Base-by-base conservation (phyloP, 148 eudicot species). In the Chenopodium album region DNA sequence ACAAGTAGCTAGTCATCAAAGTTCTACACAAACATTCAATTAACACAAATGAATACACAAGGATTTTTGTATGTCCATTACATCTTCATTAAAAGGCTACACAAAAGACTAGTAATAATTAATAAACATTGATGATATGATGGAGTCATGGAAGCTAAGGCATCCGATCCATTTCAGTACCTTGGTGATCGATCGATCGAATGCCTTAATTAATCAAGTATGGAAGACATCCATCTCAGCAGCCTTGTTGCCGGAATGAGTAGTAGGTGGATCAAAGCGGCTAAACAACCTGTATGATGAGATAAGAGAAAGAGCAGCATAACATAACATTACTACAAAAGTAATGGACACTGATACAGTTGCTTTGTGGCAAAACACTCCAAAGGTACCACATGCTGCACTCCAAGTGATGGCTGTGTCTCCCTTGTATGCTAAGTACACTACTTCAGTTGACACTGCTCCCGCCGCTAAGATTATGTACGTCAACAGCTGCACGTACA, bases 201-300 rank as follows among this genome's bases (percentile, higher is more conserved):
- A 16, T 0, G 2, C 37, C 29, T 63, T 26, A 0, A 19, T 70
- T 0, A 11, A 28, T 80, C 50, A 84, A 41, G 83, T 73, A 26
- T 84, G 87, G 78, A 83, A 87, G 63, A 73, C 82, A 37, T 87
- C 65, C 31, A 85, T 67, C 79, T 92, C 92, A 1, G 85, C 82
- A 2, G 87, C 88, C 81, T 87, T 91, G 88, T 87, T 90, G 84
- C 17, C 59, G 64, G 82, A 29, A 56, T 59, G 66, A 12, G 67
- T 68, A 4, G 80, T 79, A 0, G 98, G 98, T 8, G 98, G 92
- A 31, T 94, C 98, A 20, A 87, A 95, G 29, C 90, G 94, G 91
- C 90, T 90, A 85, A 95, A 95, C 75, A 95, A 87, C 71, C 98
- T 80, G 84, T 95, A 95, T 29, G 99, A 95, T 22, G 99, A 95